A percentile compares a stretch with the other conserved stretches of the same genome.
These are phyloP conservation scores for Mycena maculata DNA, from an alignment of 768 basidiomycete genomes.

Conservation along the genomic window DNA sequence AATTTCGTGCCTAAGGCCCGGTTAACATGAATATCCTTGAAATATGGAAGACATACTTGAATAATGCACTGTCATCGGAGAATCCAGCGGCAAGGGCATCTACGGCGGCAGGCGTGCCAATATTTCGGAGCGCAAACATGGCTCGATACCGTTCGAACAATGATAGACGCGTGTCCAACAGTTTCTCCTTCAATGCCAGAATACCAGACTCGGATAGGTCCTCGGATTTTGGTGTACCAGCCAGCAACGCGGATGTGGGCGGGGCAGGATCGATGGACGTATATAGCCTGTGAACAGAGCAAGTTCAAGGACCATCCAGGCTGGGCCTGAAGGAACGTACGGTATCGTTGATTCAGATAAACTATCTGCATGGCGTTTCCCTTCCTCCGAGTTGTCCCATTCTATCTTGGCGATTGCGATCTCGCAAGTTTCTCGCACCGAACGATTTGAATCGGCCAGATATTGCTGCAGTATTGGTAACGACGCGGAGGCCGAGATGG, in stretches of 20 bases:
- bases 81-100: conserved; percentile 94
- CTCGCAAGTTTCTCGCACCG: conserved; percentile 95
- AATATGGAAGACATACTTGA: conserved; percentile 74
- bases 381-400: conserved; percentile 88
- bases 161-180: conserved; percentile 73
- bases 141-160: conserved; percentile 96
- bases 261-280: conserved; percentile 93
- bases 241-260: conserved; percentile 72
- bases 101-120: conserved; percentile 86
- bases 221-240: conserved; percentile 63
- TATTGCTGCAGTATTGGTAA: conserved; percentile 79
- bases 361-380: conserved; percentile 56
- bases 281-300: conserved; percentile 57
- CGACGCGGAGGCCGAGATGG: conserved; percentile 78
- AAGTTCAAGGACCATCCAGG: conserved; percentile 38
- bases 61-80: conserved; percentile 87
- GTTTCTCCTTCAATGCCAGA: conserved; percentile 63
- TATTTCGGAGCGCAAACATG: conserved; percentile 97
- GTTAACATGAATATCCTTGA: neutral
- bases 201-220: conserved; percentile 62
- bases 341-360: conserved; percentile 47
- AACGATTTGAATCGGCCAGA: conserved; percentile 74
- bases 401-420: conserved; percentile 96
- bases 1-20: conserved; percentile 84
- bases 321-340: conserved; percentile 46